Base-by-base conservation (phyloP, 331 rosid genomes). In the Malus hybrid region DNA sequence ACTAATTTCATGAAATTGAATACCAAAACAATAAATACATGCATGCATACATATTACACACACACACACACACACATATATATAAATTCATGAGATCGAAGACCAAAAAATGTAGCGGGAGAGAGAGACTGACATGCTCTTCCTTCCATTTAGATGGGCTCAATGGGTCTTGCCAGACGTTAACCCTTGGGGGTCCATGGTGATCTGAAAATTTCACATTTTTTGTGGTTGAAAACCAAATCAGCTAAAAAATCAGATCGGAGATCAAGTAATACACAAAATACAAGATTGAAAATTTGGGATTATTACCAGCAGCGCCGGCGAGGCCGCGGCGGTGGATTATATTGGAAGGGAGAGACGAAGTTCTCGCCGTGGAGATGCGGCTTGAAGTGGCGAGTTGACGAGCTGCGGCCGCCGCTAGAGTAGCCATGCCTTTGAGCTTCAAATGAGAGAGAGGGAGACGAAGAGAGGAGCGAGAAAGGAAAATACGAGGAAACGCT, bases 71-170 rank as follows among this genome's bases (percentile, higher is more conserved):
- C 24, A 28, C 4, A 39, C 4, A 19, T 6, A 19, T 34, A 46
- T 13, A 52, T 27, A 18, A 65, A 55, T 67, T 32, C 36, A 10
- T 18, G 27, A 11, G 3, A 66, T 7, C 50, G 13, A 70, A 14
- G 65, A 7, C 16, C 63, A 20, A 27, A 11, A 69, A 70, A 60
- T 24, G 22, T 27, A 55, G 59, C 13, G 24, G 20, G 56, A 16
- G 66, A 3, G 76, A 62, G 36, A 75, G 67, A 83, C 96, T 86
- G 78, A 93, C 97, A 68, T 93, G 98, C 85, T 93, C 98, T 77
- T 93, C 97, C 93, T 93, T 93, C 98, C 97, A 93, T 79, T 88
- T 86, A 61, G 97, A 83, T 66, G 98, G 98, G 85, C 84, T 91
- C 92, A 77, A 59, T 73, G 98, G 98, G 81, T 93, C 98, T 71